Evolutionary conservation across 179 eudicot species (phyloP), one percentile per base, ranked within the genome.

Genomic region (Beta corolliflora): DNA sequence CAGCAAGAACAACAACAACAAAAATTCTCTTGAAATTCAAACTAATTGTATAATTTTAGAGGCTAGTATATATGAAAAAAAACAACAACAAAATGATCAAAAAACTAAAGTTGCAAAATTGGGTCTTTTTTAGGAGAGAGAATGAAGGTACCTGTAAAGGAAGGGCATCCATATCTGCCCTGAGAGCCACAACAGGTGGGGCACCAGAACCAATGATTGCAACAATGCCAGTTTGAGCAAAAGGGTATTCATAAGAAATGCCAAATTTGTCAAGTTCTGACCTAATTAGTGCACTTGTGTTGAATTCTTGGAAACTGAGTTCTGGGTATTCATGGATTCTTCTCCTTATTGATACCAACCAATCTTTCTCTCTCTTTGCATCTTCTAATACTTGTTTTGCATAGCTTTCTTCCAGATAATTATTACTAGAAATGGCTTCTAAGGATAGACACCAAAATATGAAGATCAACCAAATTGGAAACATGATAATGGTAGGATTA

Each of bases 91-190:
- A 36, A 36, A 36, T 36, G 41, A 36, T 36, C 41, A 36, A 36
- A 25, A 36, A 7, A 52, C 12, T 52, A 52, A 56, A 25, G 0
- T 18, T 1, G n/a, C 3, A 21, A 61, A 61, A 23, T 5, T 61
- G 66, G 0, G n/a, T 61, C 29, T 61, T 61, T 61, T 21, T 31
- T 23, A 4, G 55, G 55, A 52, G 55, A 52, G 55, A 36, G 41
- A 36, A 36, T 36, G 2, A 44, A 48, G 1, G n/a, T 45, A 91
- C 95, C 94, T 91, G 97, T 85, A 94, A 46, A 70, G 98, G 93
- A 36, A 94, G 93, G 69, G 94, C 97, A 83, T 94, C 98, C 89
- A 94, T 94, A 59, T 94, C 98, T 68, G 98, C 97, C 70, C 97
- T 84, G 29, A 93, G 90, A 80, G 98, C 98, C 15, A 94, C 98